Evolutionary conservation across 192 early-diverging fungal species (phyloP).

Genomic region (Backusella luteola): DNA sequence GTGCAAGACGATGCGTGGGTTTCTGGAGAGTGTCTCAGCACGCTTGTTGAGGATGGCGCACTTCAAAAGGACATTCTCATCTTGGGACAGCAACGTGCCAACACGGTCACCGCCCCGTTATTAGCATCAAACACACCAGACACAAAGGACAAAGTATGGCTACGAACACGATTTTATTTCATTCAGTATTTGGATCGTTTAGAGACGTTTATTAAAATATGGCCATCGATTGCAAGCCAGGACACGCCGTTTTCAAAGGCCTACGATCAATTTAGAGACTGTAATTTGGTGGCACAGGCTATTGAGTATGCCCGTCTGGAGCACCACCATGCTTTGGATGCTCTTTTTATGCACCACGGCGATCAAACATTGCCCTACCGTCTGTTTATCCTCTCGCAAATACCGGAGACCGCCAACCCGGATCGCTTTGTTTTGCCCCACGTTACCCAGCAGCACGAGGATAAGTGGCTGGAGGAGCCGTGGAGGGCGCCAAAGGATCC

Average conservation of each 20-base stretch:
- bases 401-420: slow-evolving; percentile 59
- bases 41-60: slow-evolving; percentile 30
- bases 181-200: slow-evolving; percentile 64
- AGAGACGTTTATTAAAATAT: slow-evolving; percentile 58
- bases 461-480: slow-evolving; percentile 43
- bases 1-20: slow-evolving; percentile 64
- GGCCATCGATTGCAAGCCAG: slow-evolving; percentile 4
- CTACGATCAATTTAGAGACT: slow-evolving; percentile 59
- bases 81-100: slow-evolving; percentile 42
- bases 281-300: slow-evolving; percentile 57
- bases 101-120: slow-evolving; percentile 32
- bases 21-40: slow-evolving; percentile 46
- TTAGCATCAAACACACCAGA: slow-evolving; percentile 12
- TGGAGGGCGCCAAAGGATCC: slow-evolving; percentile 61
- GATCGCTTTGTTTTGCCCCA: slow-evolving; percentile 37
- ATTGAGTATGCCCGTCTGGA: slow-evolving; percentile 56
- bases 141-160: slow-evolving; percentile 37
- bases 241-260: slow-evolving; percentile 37
- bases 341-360: slow-evolving; percentile 62
- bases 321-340: slow-evolving; percentile 54
- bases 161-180: slow-evolving; percentile 51
- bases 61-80: slow-evolving; percentile 43
- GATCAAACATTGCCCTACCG: slow-evolving; percentile 58
- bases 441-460: slow-evolving; percentile 32
- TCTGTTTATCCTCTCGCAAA: slow-evolving; percentile 52